Percentiles rank a stretch among this genome's conserved stretches.
Evolutionary conservation across 495 filamentous ascomycete species (phyloP).

Genomic region (Aspergillus ostianus): DNA sequence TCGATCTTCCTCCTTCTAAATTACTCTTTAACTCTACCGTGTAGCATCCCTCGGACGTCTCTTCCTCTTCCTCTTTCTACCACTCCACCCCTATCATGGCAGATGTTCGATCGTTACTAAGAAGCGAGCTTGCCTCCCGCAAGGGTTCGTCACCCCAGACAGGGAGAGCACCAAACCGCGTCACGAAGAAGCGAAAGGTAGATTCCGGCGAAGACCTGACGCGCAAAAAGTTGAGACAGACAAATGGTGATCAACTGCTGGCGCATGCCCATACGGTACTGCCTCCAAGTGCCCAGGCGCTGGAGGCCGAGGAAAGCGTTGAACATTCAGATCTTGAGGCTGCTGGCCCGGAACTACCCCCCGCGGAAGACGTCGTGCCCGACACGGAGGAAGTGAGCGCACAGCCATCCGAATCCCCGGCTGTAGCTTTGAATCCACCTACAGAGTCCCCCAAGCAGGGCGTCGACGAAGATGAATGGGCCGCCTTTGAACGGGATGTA

Average conservation of each 20-base stretch:
- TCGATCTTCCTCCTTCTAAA: conserved; percentile 2
- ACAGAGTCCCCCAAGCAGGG: conserved; percentile 18
- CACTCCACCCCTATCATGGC: conserved; percentile 55
- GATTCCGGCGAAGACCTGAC: conserved; percentile 44
- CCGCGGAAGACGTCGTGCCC: conserved; percentile 17
- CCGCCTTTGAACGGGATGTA: conserved; percentile 86
- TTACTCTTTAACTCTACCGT: neutral
- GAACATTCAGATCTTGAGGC: conserved; percentile 34
- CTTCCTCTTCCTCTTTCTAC: neutral
- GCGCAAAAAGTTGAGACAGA: conserved; percentile 48
- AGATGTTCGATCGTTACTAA: conserved; percentile 78
- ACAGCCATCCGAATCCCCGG: conserved; percentile 17
- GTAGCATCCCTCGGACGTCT: neutral
- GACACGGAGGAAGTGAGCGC: conserved; percentile 12
- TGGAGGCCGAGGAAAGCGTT: conserved; percentile 22
- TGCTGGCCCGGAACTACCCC: conserved; percentile 28
- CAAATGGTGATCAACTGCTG: conserved; percentile 27
- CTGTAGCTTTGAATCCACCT: conserved; percentile 15
- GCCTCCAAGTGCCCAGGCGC: conserved; percentile 24
- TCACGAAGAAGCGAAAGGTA: conserved; percentile 60
- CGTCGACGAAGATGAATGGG: conserved; percentile 85
- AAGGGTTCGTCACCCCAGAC: conserved; percentile 54
- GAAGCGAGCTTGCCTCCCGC: conserved; percentile 75
- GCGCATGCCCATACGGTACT: conserved; percentile 22
- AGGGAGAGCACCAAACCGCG: conserved; percentile 36